A percentile compares a stretch with the other conserved stretches of the same genome.
These are phyloP conservation scores for Scutellaria barbata DNA, from an alignment of 257 asterid species.

Conservation along the genomic window DNA sequence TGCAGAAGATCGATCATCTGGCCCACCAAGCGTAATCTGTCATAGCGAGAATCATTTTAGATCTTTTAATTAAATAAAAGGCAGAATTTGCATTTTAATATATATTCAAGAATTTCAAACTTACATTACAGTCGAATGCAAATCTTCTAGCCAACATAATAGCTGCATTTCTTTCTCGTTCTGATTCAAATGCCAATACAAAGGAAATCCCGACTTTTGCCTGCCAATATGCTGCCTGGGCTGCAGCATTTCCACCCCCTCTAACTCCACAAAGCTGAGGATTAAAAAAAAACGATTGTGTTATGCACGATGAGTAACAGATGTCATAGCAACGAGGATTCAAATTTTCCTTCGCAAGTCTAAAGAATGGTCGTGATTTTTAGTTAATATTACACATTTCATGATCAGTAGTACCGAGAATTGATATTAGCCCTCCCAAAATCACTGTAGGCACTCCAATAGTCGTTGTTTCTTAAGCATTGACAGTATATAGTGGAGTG, in stretches of 20 bases:
- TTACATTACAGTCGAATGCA: constrained; percentile 89
- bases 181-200: constrained; percentile 83
- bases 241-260: constrained; percentile 98
- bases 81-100: not conserved
- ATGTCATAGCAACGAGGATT: not conserved
- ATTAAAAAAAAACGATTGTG: constrained; percentile 21
- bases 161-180: constrained; percentile 88
- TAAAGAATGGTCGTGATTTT: not conserved
- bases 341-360: not conserved
- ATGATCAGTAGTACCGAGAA: too few relatives aligned
- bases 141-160: constrained; percentile 91
- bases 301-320: not conserved
- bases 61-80: not conserved
- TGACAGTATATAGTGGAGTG: not conserved
- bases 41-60: constrained; percentile 2
- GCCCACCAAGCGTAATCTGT: constrained; percentile 79
- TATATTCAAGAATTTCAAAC: constrained; percentile 35
- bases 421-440: not conserved
- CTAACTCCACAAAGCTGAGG: constrained; percentile 87
- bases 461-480: too few relatives aligned
- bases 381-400: too few relatives aligned
- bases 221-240: constrained; percentile 89
- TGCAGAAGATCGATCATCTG: constrained; percentile 66
- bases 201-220: constrained; percentile 67
- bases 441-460: not conserved